Percentiles rank a stretch among this genome's conserved stretches.
phyloP scores from a whole-genome alignment of 495 filamentous ascomycete species.

The Talaromyces wortmannii region DNA sequence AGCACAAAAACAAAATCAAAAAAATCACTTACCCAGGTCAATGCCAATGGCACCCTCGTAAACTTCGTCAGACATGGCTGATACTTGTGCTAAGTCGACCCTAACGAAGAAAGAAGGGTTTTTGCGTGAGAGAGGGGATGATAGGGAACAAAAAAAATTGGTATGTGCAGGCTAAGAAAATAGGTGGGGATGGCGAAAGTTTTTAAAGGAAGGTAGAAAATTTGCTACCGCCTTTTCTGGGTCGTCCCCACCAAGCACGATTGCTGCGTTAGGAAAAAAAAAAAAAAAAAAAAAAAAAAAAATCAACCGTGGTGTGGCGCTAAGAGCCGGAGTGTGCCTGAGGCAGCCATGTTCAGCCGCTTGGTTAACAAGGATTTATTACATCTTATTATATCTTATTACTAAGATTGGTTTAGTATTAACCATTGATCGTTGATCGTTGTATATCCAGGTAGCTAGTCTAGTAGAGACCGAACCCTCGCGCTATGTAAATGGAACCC shows the following conservation, averaged over 20 bases:
- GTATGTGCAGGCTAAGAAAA: slow-evolving; percentile 3
- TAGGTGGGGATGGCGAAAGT: slow-evolving; percentile 8
- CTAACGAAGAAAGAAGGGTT: neutral
- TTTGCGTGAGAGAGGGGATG: neutral
- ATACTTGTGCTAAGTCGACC: neutral
- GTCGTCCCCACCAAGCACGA: neutral
- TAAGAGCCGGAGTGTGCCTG: neutral
- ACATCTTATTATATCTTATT: too few relatives aligned
- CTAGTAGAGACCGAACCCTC: too few relatives aligned
- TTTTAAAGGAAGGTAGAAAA: slow-evolving; percentile 13
- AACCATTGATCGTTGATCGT: too few relatives aligned
- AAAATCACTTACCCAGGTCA: slow-evolving; percentile 74
- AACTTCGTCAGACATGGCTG: slow-evolving; percentile 83
- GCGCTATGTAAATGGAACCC: too few relatives aligned
- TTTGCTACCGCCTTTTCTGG: slow-evolving; percentile 12
- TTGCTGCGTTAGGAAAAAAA: neutral
- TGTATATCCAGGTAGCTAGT: too few relatives aligned
- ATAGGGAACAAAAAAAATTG: neutral
- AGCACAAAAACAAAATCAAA: slow-evolving; percentile 4
- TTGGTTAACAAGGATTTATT: too few relatives aligned
- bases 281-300: neutral
- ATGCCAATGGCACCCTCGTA: slow-evolving; percentile 99
- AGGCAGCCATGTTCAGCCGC: neutral
- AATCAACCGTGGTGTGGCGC: neutral
- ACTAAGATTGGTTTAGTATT: too few relatives aligned